Conservation (phyloP, 352 stramenopile species). For the Stephanocyclus meneghinianus region DNA sequence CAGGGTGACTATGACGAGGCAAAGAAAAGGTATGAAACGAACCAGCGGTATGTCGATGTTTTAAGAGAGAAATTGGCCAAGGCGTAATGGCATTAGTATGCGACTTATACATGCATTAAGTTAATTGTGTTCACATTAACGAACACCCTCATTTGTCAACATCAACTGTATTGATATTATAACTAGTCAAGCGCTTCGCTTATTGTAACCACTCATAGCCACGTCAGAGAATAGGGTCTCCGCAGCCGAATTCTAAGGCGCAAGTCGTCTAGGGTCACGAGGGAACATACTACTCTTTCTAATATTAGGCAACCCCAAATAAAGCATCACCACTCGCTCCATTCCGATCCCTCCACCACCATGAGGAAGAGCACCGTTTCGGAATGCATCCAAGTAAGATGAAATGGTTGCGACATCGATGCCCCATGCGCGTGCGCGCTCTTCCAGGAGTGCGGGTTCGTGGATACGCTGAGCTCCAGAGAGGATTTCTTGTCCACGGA, state of each 20-base stretch:
- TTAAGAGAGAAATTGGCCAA: conserved; percentile 39
- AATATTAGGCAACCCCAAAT: conserved; percentile 98
- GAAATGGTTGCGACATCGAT: conserved; percentile 88
- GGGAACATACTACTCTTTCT: conserved; percentile 98
- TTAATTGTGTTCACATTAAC: no score
- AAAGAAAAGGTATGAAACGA: conserved; percentile 62
- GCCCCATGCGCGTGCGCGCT: conserved; percentile 84
- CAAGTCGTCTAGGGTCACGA: conserved; percentile 89
- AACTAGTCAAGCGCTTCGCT: no score
- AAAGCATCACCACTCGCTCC: conserved; percentile 99
- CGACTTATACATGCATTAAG: no score
- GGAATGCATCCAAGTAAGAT: conserved; percentile 98
- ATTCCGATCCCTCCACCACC: conserved; percentile 97
- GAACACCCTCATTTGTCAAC: background rate
- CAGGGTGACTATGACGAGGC: conserved; percentile 57
- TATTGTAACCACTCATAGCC: no score
- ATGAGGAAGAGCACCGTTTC: conserved; percentile 96
- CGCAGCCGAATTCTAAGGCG: conserved; percentile 69
- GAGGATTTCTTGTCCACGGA: conserved; percentile 99
- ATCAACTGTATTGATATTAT: background rate
- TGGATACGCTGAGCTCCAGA: conserved; percentile 98
- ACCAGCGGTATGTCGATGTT: conserved; percentile 60
- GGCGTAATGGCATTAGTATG: background rate
- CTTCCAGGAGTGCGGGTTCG: conserved; percentile 91
- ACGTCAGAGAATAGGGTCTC: no score